Evolutionary conservation across 2,329 filamentous ascomycete genomes (phyloP), one percentile per base, ranked within the genome.

Genomic region (Ophiocordyceps robertsii): DNA sequence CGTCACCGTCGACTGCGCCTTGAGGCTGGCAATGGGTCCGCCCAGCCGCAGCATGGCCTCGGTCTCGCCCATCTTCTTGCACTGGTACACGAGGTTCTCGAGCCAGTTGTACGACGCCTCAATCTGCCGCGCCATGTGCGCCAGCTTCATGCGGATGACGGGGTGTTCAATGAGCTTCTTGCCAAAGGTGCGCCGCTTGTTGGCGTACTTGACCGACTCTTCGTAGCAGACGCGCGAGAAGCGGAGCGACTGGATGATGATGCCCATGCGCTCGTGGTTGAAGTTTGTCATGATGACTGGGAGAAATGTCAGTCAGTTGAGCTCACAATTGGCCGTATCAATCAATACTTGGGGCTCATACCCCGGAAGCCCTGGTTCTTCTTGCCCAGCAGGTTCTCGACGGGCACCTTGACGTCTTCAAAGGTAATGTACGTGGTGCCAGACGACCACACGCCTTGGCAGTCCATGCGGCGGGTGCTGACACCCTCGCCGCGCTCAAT

Each of bases 351-450:
- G 14, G 32, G 16, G 16, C 27, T 19, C 40, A 7, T 42, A 42
- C 41, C 41, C 68, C 89, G 86, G 78, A 98, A 98, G 33, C 92
- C 92, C 63, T 94, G 83, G 73, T 98, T 95, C 70, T 94, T 82
- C 72, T 95, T 96, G 67, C 92, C 92, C 46, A 98, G 81, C 54
- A 98, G 65, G 70, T 98, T 96, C 75, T 95, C 90, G n/a, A 96
- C 92, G 2, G 92, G 92, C 0, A 98, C 92, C 72, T 96, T 96
- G 65, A 96, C 92, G 60, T 98, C 92, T 65, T 98, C 92, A 53
- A 96, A 96, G 37, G 90, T 95, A 60, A 98, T 82, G 66, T 96
- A 98, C 29, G 92, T 95, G 14, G 92, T 96, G 42, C 92, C 92
- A 51, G 80, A 86, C 48, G 83, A 88, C 85, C 89, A 95, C 29